Conservation (phyloP, 257 asterid genomes). For the Jasminum sambac region DNA sequence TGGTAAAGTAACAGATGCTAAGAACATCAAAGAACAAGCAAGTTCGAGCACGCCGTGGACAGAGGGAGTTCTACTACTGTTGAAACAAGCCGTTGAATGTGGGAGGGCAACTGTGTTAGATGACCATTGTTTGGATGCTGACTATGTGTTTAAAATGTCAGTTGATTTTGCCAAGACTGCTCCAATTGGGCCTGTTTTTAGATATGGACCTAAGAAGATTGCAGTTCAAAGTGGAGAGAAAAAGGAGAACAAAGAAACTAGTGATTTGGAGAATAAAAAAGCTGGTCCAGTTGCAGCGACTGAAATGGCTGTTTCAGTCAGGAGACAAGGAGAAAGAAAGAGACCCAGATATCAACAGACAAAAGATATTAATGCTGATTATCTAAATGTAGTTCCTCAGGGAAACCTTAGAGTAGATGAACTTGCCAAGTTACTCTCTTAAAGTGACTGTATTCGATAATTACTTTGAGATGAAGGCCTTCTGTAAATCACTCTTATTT, state of each 20-base stretch:
- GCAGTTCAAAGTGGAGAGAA: conserved; percentile 33
- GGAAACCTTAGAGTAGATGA: conserved; percentile 85
- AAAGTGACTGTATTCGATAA: conserved; percentile 9
- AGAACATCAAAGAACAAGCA: conserved; percentile 21
- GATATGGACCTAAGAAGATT: conserved; percentile 34
- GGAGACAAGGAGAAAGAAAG: conserved; percentile 37
- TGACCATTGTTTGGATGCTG: conserved; percentile 61
- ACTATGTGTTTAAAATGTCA: conserved; percentile 50
- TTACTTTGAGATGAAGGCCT: neutral
- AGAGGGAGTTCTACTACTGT: conserved; percentile 47
- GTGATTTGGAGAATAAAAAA: conserved; percentile 35
- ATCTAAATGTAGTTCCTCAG: conserved; percentile 54
- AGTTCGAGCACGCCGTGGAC: conserved; percentile 29
- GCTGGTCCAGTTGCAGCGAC: conserved; percentile 27
- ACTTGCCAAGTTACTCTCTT: conserved; percentile 77
- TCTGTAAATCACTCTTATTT: neutral
- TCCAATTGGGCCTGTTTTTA: conserved; percentile 64
- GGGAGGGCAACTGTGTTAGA: conserved; percentile 71
- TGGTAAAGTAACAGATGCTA: conserved; percentile 26
- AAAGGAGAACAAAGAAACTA: conserved; percentile 39
- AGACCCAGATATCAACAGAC: conserved; percentile 34
- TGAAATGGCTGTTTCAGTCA: conserved; percentile 29
- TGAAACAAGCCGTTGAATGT: conserved; percentile 63
- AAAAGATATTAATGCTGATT: conserved; percentile 53
- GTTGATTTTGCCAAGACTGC: conserved; percentile 66